Conservation (phyloP, 2,329 filamentous ascomycete species). For the Exophiala sp. region DNA sequence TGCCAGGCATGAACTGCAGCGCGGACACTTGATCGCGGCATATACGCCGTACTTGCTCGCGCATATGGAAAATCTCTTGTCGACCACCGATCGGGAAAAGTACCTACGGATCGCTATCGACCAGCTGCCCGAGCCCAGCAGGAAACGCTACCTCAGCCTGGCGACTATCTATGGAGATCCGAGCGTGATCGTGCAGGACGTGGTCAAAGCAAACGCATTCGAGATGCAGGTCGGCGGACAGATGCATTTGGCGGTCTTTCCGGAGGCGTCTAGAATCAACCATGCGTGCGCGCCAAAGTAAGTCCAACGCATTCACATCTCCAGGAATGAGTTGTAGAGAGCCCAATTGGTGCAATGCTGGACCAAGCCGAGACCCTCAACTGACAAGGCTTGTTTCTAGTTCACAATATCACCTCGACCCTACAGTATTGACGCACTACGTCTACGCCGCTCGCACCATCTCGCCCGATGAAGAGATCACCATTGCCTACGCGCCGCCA, state of each 20-base stretch:
- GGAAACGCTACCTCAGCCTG: conserved; percentile 11
- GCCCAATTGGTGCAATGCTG: too few relatives aligned
- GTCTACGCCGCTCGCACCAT: conserved; percentile 57
- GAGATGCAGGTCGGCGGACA: conserved; percentile 21
- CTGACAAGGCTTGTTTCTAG: not conserved
- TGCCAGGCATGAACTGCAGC: conserved; percentile 14
- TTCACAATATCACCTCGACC: conserved; percentile 21
- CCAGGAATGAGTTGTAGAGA: too few relatives aligned
- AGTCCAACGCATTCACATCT: not conserved
- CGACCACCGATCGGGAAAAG: conserved; percentile 16
- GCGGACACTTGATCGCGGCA: conserved; percentile 16
- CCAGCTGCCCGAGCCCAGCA: conserved; percentile 17
- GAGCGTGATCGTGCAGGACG: conserved; percentile 19
- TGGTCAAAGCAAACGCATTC: conserved; percentile 25
- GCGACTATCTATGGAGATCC: conserved; percentile 19
- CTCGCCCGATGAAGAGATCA: conserved; percentile 83
- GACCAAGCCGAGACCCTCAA: not conserved
- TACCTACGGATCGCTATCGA: conserved; percentile 16
- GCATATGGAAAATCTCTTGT: conserved; percentile 20
- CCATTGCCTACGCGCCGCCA: conserved; percentile 64
- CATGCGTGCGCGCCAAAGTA: conserved; percentile 26
- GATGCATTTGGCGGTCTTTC: conserved; percentile 24
- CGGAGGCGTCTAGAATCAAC: conserved; percentile 22
- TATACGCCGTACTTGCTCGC: conserved; percentile 21
- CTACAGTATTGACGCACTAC: conserved; percentile 15